A percentile compares a stretch with the other conserved stretches of the same genome.
Evolutionary conservation across 192 early-diverging fungal species (phyloP).

Genomic region (Coemansia sp.): DNA sequence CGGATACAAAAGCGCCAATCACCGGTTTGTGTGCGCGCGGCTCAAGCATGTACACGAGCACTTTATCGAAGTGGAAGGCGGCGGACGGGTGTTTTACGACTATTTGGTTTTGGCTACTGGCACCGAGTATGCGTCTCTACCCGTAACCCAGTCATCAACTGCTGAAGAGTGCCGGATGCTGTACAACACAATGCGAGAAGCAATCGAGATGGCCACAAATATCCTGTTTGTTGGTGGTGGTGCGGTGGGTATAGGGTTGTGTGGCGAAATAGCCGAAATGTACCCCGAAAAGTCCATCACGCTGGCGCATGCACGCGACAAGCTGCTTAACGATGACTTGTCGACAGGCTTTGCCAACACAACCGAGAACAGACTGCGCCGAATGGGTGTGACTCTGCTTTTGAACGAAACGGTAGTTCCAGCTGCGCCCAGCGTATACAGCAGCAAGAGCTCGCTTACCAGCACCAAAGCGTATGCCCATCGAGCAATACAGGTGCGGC

Average conservation of each 20-base stretch:
- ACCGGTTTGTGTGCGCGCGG: conserved; percentile 54
- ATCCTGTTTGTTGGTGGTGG: conserved; percentile 72
- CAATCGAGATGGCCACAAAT: conserved; percentile 52
- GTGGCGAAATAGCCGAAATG: conserved; percentile 57
- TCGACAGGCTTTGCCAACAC: conserved; percentile 22
- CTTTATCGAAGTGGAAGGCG: conserved; percentile 55
- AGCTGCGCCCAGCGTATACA: background rate
- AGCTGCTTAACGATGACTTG: conserved; percentile 35
- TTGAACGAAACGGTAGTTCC: conserved; percentile 18
- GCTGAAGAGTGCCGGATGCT: conserved; percentile 31
- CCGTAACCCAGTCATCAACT: conserved; percentile 48
- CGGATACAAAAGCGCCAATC: conserved; percentile 15
- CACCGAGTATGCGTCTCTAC: conserved; percentile 52
- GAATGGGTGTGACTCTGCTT: conserved; percentile 32
- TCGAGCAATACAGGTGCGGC: conserved; percentile 18
- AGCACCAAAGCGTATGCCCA: conserved; percentile 2
- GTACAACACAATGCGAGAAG: conserved; percentile 34
- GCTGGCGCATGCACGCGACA: conserved; percentile 35
- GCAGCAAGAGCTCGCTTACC: conserved; percentile 13
- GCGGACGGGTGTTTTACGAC: conserved; percentile 59
- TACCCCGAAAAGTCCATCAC: conserved; percentile 53
- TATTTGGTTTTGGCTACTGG: conserved; percentile 72
- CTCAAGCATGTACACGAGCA: conserved; percentile 47
- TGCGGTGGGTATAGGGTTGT: conserved; percentile 57
- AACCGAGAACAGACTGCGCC: conserved; percentile 19